phyloP scores from a whole-genome alignment of 192 early-diverging fungal species.

The Linnemannia schmuckeri region DNA sequence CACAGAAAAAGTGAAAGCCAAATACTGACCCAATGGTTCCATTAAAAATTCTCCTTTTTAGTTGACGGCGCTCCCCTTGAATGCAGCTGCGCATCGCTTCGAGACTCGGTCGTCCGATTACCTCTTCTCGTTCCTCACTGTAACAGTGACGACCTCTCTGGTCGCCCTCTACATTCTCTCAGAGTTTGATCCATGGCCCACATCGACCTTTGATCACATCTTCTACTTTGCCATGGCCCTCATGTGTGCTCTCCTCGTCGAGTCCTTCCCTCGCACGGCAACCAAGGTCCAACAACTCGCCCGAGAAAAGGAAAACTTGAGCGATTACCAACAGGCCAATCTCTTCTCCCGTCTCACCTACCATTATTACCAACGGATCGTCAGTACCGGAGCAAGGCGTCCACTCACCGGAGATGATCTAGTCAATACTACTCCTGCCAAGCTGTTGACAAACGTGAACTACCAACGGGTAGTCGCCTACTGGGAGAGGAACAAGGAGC shows the following conservation, averaged over 20 bases:
- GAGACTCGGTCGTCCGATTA: conserved; percentile 39
- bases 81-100: conserved; percentile 27
- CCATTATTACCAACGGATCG: conserved; percentile 24
- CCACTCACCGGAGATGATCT: conserved; percentile 33
- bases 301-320: conserved; percentile 39
- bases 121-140: conserved; percentile 16
- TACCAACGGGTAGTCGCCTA: not conserved
- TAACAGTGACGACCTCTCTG: not conserved
- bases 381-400: conserved; percentile 34
- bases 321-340: conserved; percentile 27
- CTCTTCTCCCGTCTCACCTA: conserved; percentile 24
- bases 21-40: not conserved
- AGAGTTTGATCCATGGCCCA: not conserved
- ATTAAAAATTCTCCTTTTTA: not conserved
- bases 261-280: conserved; percentile 21
- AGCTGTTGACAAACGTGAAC: conserved; percentile 20
- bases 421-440: conserved; percentile 11
- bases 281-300: conserved; percentile 32
- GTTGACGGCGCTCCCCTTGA: conserved; percentile 21
- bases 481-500: conserved; percentile 20
- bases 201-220: conserved; percentile 4
- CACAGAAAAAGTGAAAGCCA: not conserved
- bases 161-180: conserved; percentile 33
- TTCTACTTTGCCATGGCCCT: conserved; percentile 9
- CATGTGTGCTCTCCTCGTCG: conserved; percentile 23